Evolutionary conservation across 371 early-diverging fungal species (phyloP).

Genomic region (Catenaria anguillulae): DNA sequence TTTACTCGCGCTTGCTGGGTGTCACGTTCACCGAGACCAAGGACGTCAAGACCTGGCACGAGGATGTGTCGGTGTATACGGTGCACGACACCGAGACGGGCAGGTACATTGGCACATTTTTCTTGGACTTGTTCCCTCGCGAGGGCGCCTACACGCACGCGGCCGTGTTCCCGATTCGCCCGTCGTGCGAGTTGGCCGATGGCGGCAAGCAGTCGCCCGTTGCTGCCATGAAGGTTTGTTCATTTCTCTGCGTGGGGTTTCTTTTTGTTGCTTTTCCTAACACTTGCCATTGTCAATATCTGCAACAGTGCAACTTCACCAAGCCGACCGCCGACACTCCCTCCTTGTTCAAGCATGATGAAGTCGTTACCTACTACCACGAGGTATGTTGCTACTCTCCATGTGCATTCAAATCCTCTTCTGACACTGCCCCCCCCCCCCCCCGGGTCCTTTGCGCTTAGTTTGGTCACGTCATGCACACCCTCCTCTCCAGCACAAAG

Average conservation of each 20-base stretch:
- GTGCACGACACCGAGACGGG: constrained; percentile 45
- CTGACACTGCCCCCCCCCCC: constrained; percentile 49
- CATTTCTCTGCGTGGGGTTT: too few relatives aligned
- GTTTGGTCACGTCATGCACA: constrained; percentile 59
- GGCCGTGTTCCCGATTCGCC: constrained; percentile 41
- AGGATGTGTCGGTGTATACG: constrained; percentile 48
- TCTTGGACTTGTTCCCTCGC: constrained; percentile 61
- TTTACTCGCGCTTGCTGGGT: constrained; percentile 50
- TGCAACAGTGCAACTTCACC: constrained; percentile 68
- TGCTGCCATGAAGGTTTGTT: constrained; percentile 67
- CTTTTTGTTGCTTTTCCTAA: too few relatives aligned
- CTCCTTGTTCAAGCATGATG: constrained; percentile 64
- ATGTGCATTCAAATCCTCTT: constrained; percentile 69
- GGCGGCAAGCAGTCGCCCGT: constrained; percentile 44
- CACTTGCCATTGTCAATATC: too few relatives aligned
- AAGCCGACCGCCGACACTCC: constrained; percentile 54
- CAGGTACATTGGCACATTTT: constrained; percentile 55
- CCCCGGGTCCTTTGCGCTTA: constrained; percentile 68
- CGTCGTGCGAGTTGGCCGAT: constrained; percentile 34
- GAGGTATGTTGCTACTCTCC: too few relatives aligned
- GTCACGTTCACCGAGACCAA: constrained; percentile 46
- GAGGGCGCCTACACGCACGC: constrained; percentile 67
- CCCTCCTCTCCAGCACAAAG: constrained; percentile 55
- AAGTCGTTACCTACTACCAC: constrained; percentile 61
- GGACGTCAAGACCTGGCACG: constrained; percentile 46